These are phyloP conservation scores for Puccinia horiana DNA, from an alignment of 1,284 basidiomycete genomes.

Conservation along the genomic window DNA sequence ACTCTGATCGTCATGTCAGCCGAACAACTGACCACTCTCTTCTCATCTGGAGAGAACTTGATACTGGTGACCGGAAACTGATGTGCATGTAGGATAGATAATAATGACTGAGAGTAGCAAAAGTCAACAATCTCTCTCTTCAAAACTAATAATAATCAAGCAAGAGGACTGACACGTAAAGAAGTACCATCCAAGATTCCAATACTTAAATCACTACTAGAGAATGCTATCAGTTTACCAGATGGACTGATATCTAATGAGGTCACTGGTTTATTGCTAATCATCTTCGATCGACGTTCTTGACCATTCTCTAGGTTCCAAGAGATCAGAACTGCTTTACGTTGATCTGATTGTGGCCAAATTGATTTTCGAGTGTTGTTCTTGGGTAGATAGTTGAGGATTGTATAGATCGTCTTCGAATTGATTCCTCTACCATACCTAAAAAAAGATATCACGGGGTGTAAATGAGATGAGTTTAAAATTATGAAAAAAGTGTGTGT, in stretches of 20 bases:
- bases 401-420: conserved; percentile 11
- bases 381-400: conserved; percentile 21
- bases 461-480: neutral
- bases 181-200: conserved; percentile 80
- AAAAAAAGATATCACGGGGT: neutral
- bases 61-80: conserved; percentile 90
- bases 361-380: neutral
- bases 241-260: conserved; percentile 78
- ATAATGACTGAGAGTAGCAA: conserved; percentile 67
- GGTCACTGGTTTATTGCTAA: conserved; percentile 77
- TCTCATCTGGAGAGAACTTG: conserved; percentile 78
- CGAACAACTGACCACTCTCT: conserved; percentile 83
- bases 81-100: conserved; percentile 87
- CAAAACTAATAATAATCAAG: conserved; percentile 11
- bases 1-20: conserved; percentile 86
- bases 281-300: conserved; percentile 57
- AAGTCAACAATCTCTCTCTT: neutral
- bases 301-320: conserved; percentile 26
- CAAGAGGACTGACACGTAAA: conserved; percentile 67
- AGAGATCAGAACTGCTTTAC: conserved; percentile 3
- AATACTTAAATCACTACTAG: conserved; percentile 81
- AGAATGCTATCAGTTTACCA: conserved; percentile 79
- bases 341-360: neutral
- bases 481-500: neutral
- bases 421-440: conserved; percentile 31